Base-by-base conservation (phyloP, 345 rosid genomes). In the Angophora floribunda region DNA sequence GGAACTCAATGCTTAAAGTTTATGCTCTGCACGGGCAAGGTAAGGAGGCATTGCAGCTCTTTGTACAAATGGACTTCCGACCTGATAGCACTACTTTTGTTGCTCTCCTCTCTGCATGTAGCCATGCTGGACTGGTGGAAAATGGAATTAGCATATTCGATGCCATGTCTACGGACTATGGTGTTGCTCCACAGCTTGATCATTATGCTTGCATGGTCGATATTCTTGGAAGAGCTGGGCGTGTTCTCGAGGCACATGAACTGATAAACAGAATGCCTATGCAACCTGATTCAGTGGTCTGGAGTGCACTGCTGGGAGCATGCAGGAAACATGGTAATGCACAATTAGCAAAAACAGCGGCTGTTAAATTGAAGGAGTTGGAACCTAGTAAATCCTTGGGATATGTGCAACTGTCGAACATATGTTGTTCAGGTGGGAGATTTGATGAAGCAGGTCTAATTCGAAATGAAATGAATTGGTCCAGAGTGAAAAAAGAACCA, bases 1-100 rank as follows among this genome's bases (percentile, higher is more conserved):
- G 99, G 99, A 97, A 96, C 90, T 94, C 99, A 9, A 93, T 97
- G 94, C 96, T 97, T 55, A 96, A 96, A 93, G 97, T 97, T 13
- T 95, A 93, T 91, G 94, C 98, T 41, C 89, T 97, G 87, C 97
- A 96, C 30, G 99, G 99, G 59, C 93, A 92, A 92, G 97, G 94
- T 85, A 91, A 91, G 88, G 96, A 95, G 86, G 95, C 96, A 51
- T 90, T 95, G 85, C 88, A 67, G 51, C 95, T 97, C 51, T 97
- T 94, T 89, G 85, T 87, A 17, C 85, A 89, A 90, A 97, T 96
- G 98, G 91, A 94, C 88, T 87, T 93, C 65, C 90, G 61, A 70
- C 96, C 99, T 1, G 99, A 95, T 93, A 90, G 97, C 90, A 92
- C 97, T 4, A 96, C 99, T 52, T 94, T 95, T 88, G 94, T 97